These are phyloP conservation scores for Parafenestella ontariensis DNA, from an alignment of 2,329 filamentous ascomycete genomes.

Conservation along the genomic window DNA sequence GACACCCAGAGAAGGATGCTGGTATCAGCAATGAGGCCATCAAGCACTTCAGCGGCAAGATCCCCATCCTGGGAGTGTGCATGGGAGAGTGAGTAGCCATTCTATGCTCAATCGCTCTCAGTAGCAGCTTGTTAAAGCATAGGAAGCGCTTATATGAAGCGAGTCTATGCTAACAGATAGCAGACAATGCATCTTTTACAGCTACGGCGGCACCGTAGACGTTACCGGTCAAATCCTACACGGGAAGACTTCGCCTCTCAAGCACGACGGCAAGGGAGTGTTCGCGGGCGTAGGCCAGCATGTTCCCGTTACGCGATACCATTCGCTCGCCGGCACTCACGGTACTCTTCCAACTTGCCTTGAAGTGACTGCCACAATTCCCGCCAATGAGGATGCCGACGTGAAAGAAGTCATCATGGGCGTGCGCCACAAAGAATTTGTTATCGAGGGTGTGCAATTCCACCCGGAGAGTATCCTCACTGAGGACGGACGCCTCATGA, in stretches of 20 bases:
- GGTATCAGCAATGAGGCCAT: constrained; percentile 94
- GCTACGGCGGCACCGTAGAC: constrained; percentile 88
- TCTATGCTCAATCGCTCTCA: no score
- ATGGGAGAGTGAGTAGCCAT: constrained; percentile 81
- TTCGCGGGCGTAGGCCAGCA: constrained; percentile 81
- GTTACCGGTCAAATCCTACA: constrained; percentile 96
- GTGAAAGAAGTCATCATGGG: constrained; percentile 93
- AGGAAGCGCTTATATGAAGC: not conserved
- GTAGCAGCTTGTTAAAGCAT: not conserved
- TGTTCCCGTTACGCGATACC: constrained; percentile 90
- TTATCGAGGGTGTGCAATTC: constrained; percentile 96
- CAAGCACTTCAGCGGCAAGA: constrained; percentile 88
- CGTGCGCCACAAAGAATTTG: constrained; percentile 87
- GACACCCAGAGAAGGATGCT: constrained; percentile 89
- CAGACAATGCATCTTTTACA: constrained; percentile 93
- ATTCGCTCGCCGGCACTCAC: constrained; percentile 92
- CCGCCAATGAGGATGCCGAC: constrained; percentile 71
- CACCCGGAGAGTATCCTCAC: constrained; percentile 98
- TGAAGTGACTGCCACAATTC: constrained; percentile 89
- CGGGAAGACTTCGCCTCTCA: constrained; percentile 91
- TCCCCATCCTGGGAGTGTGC: constrained; percentile 95
- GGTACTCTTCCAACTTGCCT: constrained; percentile 84
- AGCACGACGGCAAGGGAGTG: constrained; percentile 90
- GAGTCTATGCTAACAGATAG: constrained; percentile 5
- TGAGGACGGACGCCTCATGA: constrained; percentile 84